These are phyloP conservation scores for Spencermartinsiella ligniputridi DNA, from an alignment of 1,139 yeast genomes.

Conservation along the genomic window DNA sequence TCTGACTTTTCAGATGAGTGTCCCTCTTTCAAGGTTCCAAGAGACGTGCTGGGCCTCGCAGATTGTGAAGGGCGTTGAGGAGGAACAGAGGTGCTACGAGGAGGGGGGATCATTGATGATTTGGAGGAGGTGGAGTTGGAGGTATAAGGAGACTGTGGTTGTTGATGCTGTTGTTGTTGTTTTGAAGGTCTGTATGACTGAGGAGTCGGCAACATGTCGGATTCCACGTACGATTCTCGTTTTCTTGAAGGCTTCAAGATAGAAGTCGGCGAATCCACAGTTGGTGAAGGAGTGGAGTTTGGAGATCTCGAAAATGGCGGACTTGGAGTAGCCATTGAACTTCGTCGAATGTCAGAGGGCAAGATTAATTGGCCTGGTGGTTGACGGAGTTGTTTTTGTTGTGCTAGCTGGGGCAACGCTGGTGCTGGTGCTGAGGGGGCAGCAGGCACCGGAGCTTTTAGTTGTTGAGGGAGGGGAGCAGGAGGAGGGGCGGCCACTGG, in stretches of 20 bases:
- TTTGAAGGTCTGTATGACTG: not conserved
- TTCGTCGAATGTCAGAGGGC: constrained; percentile 30
- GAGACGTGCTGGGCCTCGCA: not conserved
- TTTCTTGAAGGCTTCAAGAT: constrained; percentile 8
- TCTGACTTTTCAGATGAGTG: not conserved
- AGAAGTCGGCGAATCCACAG: constrained; percentile 9
- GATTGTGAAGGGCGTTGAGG: too few species aligned
- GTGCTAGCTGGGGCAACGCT: not conserved
- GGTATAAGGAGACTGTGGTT: not conserved
- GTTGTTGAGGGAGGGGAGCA: not conserved
- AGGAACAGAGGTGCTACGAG: not conserved
- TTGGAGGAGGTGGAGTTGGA: not conserved
- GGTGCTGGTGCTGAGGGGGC: not conserved
- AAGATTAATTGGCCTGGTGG: constrained; percentile 23
- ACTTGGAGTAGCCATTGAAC: constrained; percentile 17
- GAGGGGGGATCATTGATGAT: not conserved
- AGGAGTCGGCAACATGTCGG: not conserved
- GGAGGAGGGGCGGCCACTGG: not conserved
- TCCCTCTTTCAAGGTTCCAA: not conserved
- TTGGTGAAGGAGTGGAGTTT: constrained; percentile 13
- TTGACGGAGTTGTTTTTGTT: not conserved
- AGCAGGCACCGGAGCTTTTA: not conserved
- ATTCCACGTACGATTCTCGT: not conserved
- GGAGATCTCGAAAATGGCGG: constrained; percentile 19
- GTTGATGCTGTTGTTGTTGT: constrained; percentile 2